These are phyloP conservation scores for Populus alba DNA, from an alignment of 345 rosid species.

Conservation along the genomic window DNA sequence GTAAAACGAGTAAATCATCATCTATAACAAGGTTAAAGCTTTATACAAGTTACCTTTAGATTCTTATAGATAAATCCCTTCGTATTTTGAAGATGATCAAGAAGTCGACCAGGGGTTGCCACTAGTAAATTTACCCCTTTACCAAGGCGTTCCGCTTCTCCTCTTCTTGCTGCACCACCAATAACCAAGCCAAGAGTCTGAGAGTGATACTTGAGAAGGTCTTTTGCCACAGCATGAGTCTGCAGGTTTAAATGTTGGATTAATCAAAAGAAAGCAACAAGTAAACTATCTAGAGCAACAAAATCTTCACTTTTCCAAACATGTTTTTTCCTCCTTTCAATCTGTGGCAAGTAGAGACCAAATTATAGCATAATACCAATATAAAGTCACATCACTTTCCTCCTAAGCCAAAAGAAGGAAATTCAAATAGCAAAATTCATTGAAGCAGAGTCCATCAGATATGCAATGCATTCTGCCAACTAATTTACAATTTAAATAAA, in stretches of 20 bases:
- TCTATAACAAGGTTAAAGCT: neutral
- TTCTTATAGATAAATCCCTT: constrained; percentile 80
- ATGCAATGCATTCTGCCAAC: neutral
- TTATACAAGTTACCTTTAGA: constrained; percentile 54
- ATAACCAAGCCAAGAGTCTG: constrained; percentile 84
- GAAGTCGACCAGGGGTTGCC: constrained; percentile 97
- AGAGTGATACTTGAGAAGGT: constrained; percentile 85
- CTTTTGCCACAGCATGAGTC: constrained; percentile 92
- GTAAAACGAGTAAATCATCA: neutral
- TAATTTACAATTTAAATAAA: neutral
- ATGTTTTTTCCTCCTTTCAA: neutral
- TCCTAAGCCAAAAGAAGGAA: neutral
- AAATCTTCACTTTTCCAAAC: neutral
- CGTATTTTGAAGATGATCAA: constrained; percentile 92
- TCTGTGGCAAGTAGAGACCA: too few species aligned
- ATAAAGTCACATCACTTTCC: neutral
- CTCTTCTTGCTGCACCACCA: constrained; percentile 80
- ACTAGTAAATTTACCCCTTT: constrained; percentile 86
- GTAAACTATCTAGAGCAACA: neutral
- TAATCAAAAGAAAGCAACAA: constrained; percentile 1
- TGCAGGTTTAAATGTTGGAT: constrained; percentile 26
- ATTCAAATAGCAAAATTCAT: neutral
- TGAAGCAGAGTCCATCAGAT: neutral
- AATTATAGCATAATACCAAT: neutral
- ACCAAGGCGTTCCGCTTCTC: constrained; percentile 76